These are phyloP conservation scores for Xylariaceae sp. DNA, from an alignment of 2,329 filamentous ascomycete genomes.

Conservation along the genomic window DNA sequence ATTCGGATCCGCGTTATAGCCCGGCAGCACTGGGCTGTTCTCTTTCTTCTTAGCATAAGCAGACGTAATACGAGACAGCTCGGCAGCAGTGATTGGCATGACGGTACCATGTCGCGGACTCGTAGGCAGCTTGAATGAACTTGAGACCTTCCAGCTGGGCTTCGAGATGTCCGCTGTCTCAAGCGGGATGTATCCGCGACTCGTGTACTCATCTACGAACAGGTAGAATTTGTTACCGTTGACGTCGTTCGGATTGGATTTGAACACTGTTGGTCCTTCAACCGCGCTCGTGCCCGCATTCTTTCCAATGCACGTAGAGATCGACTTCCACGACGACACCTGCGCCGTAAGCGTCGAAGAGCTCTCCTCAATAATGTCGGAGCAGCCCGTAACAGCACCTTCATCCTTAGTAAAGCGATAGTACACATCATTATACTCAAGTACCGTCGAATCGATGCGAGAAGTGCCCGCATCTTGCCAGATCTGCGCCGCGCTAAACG, in stretches of 20 bases:
- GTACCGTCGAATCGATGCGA: slow-evolving; percentile 60
- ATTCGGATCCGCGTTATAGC: slow-evolving; percentile 55
- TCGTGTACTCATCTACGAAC: slow-evolving; percentile 61
- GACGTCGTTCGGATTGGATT: slow-evolving; percentile 55
- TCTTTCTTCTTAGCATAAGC: slow-evolving; percentile 26
- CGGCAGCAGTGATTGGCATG: slow-evolving; percentile 55
- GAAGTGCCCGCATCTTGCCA: slow-evolving; percentile 61
- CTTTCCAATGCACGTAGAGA: slow-evolving; percentile 57
- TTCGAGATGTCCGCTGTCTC: slow-evolving; percentile 57
- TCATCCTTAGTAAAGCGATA: slow-evolving; percentile 65
- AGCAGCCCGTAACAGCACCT: slow-evolving; percentile 57
- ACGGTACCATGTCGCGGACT: slow-evolving; percentile 63
- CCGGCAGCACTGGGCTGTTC: slow-evolving; percentile 47
- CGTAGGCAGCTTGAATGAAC: slow-evolving; percentile 52
- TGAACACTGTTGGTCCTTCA: slow-evolving; percentile 61
- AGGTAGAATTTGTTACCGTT: slow-evolving; percentile 62
- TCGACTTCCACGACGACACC: slow-evolving; percentile 51
- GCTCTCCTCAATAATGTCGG: slow-evolving; percentile 61
- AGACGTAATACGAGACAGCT: slow-evolving; percentile 46
- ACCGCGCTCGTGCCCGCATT: slow-evolving; percentile 56
- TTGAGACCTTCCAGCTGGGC: slow-evolving; percentile 55
- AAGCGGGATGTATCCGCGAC: slow-evolving; percentile 60
- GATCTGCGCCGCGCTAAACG: slow-evolving; percentile 53
- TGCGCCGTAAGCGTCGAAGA: slow-evolving; percentile 50
- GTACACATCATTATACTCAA: slow-evolving; percentile 50